phyloP scores from a whole-genome alignment of 163 green algal species.

The Scenedesmus sp. region DNA sequence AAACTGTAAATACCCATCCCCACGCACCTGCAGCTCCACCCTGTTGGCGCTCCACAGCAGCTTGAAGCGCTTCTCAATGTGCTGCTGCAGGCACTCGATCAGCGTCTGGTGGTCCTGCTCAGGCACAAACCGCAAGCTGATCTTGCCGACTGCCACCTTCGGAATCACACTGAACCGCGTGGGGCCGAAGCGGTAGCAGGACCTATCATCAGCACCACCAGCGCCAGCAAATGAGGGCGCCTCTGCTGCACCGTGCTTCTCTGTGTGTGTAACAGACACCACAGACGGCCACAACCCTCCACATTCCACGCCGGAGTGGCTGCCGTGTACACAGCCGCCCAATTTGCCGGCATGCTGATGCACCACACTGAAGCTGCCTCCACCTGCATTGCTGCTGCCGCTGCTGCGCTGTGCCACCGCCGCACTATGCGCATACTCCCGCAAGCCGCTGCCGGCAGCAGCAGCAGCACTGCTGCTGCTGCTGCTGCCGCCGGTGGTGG shows the following conservation, averaged over 20 bases:
- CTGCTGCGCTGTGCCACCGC: not conserved
- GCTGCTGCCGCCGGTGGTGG: slow-evolving; percentile 1
- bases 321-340: slow-evolving; percentile 2
- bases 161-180: slow-evolving; percentile 95
- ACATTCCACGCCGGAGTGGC: not conserved
- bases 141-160: slow-evolving; percentile 81
- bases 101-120: slow-evolving; percentile 84
- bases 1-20: not conserved
- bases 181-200: slow-evolving; percentile 81
- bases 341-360: not conserved
- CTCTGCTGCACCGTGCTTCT: slow-evolving; percentile 34
- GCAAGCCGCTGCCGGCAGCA: not conserved
- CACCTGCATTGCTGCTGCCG: slow-evolving; percentile 2
- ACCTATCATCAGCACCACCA: slow-evolving; percentile 3
- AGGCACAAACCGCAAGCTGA: slow-evolving; percentile 91
- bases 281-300: slow-evolving; percentile 1
- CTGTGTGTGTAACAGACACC: not conserved
- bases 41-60: slow-evolving; percentile 88
- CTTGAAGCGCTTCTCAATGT: slow-evolving; percentile 87
- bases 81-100: slow-evolving; percentile 68
- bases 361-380: not conserved
- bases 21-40: slow-evolving; percentile 53
- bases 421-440: not conserved
- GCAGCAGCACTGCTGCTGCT: not conserved
- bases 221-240: not conserved